These are phyloP conservation scores for Vicia villosa DNA, from an alignment of 306 rosid species.

Conservation along the genomic window DNA sequence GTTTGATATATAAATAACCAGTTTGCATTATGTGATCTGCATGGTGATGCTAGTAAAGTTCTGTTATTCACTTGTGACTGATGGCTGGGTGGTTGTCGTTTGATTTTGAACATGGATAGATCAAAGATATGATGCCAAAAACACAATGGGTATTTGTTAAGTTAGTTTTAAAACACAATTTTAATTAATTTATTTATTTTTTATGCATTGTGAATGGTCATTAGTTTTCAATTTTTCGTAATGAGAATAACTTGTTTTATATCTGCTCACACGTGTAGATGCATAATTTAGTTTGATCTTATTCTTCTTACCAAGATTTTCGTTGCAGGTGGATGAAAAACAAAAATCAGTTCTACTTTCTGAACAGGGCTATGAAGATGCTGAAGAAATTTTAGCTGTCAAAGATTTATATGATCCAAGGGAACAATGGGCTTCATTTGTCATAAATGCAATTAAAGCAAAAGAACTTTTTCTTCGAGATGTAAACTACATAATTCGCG, in stretches of 20 bases:
- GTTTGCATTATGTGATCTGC: slow-evolving; percentile 15
- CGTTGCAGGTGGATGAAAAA: slow-evolving; percentile 90
- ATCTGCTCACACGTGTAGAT: slow-evolving; percentile 14
- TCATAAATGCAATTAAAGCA: slow-evolving; percentile 92
- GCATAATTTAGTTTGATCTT: slow-evolving; percentile 15
- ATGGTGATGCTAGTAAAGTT: slow-evolving; percentile 21
- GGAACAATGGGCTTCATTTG: slow-evolving; percentile 97
- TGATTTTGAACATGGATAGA: slow-evolving; percentile 25
- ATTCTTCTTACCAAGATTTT: slow-evolving; percentile 28
- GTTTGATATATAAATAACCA: neutral
- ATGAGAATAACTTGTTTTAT: slow-evolving; percentile 21
- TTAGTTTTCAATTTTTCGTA: slow-evolving; percentile 8
- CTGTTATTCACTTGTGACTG: slow-evolving; percentile 13
- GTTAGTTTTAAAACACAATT: neutral
- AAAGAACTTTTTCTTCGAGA: slow-evolving; percentile 95
- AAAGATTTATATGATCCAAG: slow-evolving; percentile 95
- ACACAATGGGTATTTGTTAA: neutral
- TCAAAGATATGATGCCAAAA: slow-evolving; percentile 21
- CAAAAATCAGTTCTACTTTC: slow-evolving; percentile 81
- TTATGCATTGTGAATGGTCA: slow-evolving; percentile 6
- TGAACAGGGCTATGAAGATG: slow-evolving; percentile 97
- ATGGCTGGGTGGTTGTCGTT: slow-evolving; percentile 21
- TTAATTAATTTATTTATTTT: slow-evolving; percentile 9
- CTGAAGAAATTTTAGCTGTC: slow-evolving; percentile 88
- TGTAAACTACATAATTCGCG: slow-evolving; percentile 91